Evolutionary conservation across 805 yeast genomes (phyloP).

Genomic region (Kuraishia capsulata): DNA sequence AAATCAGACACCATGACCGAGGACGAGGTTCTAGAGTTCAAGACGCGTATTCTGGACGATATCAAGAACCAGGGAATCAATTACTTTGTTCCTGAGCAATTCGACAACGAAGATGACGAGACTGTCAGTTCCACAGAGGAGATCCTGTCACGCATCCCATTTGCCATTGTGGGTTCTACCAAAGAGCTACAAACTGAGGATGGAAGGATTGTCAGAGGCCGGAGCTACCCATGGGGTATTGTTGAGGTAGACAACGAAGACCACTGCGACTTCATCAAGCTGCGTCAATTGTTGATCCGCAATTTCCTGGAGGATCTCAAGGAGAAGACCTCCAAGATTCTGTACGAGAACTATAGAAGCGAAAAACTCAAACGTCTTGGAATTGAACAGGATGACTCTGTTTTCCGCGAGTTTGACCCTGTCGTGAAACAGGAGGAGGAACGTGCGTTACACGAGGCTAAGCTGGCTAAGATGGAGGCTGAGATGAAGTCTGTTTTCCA

Average conservation of each 20-base stretch:
- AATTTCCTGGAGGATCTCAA: conserved; percentile 90
- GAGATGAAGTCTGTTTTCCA: conserved; percentile 97
- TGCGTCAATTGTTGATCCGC: conserved; percentile 83
- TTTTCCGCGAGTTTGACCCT: conserved; percentile 95
- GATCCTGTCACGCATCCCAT: conserved; percentile 69
- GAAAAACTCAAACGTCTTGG: conserved; percentile 76
- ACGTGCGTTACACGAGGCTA: conserved; percentile 85
- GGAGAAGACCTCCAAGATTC: conserved; percentile 65
- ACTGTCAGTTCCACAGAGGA: conserved; percentile 55
- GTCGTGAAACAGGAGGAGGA: conserved; percentile 89
- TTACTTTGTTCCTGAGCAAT: conserved; percentile 67
- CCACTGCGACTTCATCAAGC: conserved; percentile 84
- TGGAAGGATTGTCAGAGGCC: conserved; percentile 81
- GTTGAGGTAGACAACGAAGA: conserved; percentile 92
- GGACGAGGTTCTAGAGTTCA: conserved; percentile 72
- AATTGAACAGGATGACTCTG: conserved; percentile 83
- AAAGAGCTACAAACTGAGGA: conserved; percentile 56
- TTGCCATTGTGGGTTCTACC: conserved; percentile 91
- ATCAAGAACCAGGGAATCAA: conserved; percentile 65
- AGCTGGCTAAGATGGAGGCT: conserved; percentile 84
- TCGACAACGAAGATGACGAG: conserved; percentile 85
- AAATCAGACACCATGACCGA: conserved; percentile 90
- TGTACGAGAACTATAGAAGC: conserved; percentile 87
- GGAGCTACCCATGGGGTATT: conserved; percentile 95
- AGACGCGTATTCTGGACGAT: conserved; percentile 70